A percentile compares a stretch with the other conserved stretches of the same genome.
Conservation (phyloP, 805 yeast genomes). For the Candida endomychidarum region DNA sequence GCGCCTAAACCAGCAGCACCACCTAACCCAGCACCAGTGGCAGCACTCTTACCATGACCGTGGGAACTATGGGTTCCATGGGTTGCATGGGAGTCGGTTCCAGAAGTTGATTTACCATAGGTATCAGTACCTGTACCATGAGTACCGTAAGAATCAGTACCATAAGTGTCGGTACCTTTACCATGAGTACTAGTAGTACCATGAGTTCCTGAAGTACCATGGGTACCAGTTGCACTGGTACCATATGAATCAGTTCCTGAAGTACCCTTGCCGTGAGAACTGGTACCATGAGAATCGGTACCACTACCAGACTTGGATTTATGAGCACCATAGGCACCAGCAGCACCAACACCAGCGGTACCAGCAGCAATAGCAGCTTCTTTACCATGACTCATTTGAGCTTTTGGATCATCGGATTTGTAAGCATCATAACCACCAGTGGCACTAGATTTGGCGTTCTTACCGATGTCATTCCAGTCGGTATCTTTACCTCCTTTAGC, state of each 20-base stretch:
- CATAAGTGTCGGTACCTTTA: neutral
- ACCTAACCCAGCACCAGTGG: constrained; percentile 10
- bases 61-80: neutral
- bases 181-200: constrained; percentile 4
- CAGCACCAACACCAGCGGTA: constrained; percentile 18
- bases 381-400: constrained; percentile 13
- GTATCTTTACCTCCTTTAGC: constrained; percentile 1
- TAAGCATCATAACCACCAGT: constrained; percentile 8
- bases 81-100: neutral
- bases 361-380: constrained; percentile 17
- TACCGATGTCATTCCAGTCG: constrained; percentile 12
- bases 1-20: constrained; percentile 9
- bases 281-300: too few species aligned
- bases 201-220: constrained; percentile 16
- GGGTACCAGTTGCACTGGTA: constrained; percentile 15
- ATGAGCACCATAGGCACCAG: constrained; percentile 14
- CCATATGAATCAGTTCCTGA: constrained; percentile 14
- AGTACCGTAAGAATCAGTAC: constrained; percentile 16
- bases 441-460: constrained; percentile 12
- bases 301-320: too few species aligned
- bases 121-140: constrained; percentile 9
- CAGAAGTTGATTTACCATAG: constrained; percentile 1
- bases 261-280: too few species aligned
- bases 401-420: constrained; percentile 13
- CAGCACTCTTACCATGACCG: constrained; percentile 2